Percentiles rank a stretch among this genome's conserved stretches.
Conservation (phyloP, 1,284 basidiomycete genomes). For the Boletus semigastroideus region DNA sequence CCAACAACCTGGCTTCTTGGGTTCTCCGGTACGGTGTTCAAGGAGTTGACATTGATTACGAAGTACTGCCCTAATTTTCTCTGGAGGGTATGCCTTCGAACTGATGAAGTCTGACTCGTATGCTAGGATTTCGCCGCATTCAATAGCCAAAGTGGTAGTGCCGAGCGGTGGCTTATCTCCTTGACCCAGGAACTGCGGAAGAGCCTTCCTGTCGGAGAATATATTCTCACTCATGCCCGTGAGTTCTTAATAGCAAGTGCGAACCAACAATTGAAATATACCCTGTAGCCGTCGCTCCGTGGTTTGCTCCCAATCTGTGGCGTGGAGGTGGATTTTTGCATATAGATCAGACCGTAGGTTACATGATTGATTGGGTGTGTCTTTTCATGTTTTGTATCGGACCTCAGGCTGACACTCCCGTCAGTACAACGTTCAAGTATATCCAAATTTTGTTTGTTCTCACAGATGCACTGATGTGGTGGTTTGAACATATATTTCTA, state of each 20-base stretch:
- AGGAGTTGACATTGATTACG: too few species aligned
- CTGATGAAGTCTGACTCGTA: too few species aligned
- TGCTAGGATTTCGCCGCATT: slow-evolving; percentile 47
- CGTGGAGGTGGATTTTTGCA: slow-evolving; percentile 53
- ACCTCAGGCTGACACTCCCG: background rate
- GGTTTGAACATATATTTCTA: background rate
- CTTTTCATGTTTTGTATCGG: background rate
- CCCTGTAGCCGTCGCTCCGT: slow-evolving; percentile 28
- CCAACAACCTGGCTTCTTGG: too few species aligned
- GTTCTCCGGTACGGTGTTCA: too few species aligned
- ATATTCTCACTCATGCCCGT: slow-evolving; percentile 40
- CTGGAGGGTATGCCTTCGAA: too few species aligned
- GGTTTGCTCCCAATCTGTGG: slow-evolving; percentile 27
- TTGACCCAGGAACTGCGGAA: slow-evolving; percentile 42
- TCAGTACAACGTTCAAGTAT: slow-evolving; percentile 37
- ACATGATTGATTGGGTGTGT: slow-evolving; percentile 51
- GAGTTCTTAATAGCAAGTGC: background rate
- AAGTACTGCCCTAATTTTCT: slow-evolving; percentile 3
- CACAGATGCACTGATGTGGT: background rate
- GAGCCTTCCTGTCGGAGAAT: slow-evolving; percentile 35
- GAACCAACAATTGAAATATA: background rate
- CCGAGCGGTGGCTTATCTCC: slow-evolving; percentile 43
- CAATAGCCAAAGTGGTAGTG: slow-evolving; percentile 34
- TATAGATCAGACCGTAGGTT: slow-evolving; percentile 54
- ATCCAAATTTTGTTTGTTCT: too few species aligned